Conservation (phyloP, 805 yeast species). For the Isabelozyma pseudorhagii region DNA sequence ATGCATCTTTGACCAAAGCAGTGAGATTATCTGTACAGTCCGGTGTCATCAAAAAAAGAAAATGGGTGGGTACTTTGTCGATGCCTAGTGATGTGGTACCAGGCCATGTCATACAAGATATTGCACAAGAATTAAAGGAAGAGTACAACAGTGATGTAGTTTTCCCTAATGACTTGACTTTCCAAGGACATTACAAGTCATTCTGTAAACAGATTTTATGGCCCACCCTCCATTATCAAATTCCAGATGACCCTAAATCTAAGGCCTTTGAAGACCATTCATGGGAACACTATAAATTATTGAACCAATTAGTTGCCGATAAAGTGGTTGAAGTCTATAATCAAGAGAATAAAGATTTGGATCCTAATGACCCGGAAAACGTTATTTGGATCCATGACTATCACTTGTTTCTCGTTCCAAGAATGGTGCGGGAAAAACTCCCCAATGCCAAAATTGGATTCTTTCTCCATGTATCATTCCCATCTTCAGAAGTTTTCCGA, state of each 20-base stretch:
- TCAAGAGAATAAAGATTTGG: constrained; percentile 46
- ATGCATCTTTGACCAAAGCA: constrained; percentile 87
- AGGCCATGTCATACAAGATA: constrained; percentile 47
- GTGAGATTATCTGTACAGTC: constrained; percentile 52
- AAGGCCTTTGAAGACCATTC: constrained; percentile 95
- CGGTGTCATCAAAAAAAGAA: constrained; percentile 32
- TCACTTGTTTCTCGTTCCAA: constrained; percentile 83
- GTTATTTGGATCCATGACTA: constrained; percentile 92
- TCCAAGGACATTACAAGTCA: constrained; percentile 86
- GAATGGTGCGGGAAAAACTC: constrained; percentile 68
- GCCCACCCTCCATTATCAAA: constrained; percentile 93
- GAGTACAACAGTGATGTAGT: constrained; percentile 64
- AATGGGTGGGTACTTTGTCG: constrained; percentile 91
- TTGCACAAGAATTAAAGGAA: constrained; percentile 42
- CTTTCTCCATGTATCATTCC: constrained; percentile 91
- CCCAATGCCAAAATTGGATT: constrained; percentile 89
- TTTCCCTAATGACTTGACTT: constrained; percentile 71
- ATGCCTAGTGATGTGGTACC: constrained; percentile 87
- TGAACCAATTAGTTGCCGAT: constrained; percentile 81
- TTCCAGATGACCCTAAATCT: constrained; percentile 91
- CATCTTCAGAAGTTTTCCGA: constrained; percentile 91
- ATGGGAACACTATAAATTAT: constrained; percentile 75
- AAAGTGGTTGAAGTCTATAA: constrained; percentile 59
- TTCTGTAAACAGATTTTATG: constrained; percentile 93
- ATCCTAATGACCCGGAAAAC: constrained; percentile 49